A percentile compares a stretch with the other conserved stretches of the same genome.
Conservation (phyloP, 1,139 yeast species). For the Wickerhamiella pararugosa region DNA sequence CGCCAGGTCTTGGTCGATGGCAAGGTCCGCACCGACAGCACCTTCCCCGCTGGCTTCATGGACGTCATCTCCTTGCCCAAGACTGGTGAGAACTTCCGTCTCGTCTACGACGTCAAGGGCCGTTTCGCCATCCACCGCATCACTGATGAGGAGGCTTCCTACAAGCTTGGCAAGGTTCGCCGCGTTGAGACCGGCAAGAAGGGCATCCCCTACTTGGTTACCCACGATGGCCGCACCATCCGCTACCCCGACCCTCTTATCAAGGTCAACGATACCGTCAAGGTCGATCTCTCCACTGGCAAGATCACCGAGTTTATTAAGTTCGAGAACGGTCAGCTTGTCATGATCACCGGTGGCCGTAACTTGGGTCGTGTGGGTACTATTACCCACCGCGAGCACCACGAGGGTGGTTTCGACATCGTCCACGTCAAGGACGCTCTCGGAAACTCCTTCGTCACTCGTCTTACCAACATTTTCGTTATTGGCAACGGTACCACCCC, state of each 20-base stretch:
- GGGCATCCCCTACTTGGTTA: constrained; percentile 94
- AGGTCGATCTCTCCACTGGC: constrained; percentile 91
- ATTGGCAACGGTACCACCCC: constrained; percentile 98
- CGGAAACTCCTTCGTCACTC: constrained; percentile 96
- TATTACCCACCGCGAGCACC: constrained; percentile 95
- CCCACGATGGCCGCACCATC: constrained; percentile 99
- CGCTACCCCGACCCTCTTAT: constrained; percentile 98
- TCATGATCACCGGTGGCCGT: constrained; percentile 98
- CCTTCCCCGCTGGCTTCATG: constrained; percentile 99
- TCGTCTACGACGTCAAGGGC: constrained; percentile 95
- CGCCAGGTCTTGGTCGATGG: constrained; percentile 98
- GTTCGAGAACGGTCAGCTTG: constrained; percentile 91
- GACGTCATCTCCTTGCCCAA: constrained; percentile 95
- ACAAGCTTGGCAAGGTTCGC: constrained; percentile 96
- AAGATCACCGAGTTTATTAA: constrained; percentile 83
- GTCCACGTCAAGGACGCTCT: constrained; percentile 96
- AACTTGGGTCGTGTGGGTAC: constrained; percentile 99
- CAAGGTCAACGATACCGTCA: constrained; percentile 94
- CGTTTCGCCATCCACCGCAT: constrained; percentile 99
- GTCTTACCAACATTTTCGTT: constrained; percentile 92
- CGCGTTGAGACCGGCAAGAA: constrained; percentile 96
- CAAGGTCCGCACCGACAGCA: constrained; percentile 97
- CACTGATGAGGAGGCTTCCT: constrained; percentile 94
- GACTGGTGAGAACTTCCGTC: constrained; percentile 98
- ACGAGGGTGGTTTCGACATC: constrained; percentile 99